Conservation (phyloP, 2,329 filamentous ascomycete genomes). For the Beauveria australis region DNA sequence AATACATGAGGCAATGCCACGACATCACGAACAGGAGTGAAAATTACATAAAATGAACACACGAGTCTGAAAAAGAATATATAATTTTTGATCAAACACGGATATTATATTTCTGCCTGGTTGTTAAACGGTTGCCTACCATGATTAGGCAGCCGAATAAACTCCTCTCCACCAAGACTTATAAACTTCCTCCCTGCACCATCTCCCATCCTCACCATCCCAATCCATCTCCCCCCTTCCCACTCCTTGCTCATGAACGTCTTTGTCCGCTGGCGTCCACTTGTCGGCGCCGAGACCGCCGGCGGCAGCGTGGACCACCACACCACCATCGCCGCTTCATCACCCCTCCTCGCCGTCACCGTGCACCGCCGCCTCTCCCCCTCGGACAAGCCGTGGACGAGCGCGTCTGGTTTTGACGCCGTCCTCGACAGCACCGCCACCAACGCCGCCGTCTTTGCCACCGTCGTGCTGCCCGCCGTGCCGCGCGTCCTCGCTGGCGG, state of each 20-base stretch:
- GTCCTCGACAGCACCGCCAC: constrained; percentile 20
- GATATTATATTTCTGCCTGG: not conserved
- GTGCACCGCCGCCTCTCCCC: not conserved
- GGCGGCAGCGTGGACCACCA: not conserved
- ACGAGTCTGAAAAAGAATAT: too few species aligned
- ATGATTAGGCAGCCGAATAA: constrained; percentile 4
- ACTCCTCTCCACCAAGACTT: not conserved
- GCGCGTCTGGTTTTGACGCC: constrained; percentile 16
- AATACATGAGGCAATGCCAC: too few species aligned
- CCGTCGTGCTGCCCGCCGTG: constrained; percentile 25
- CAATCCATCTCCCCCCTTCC: not conserved
- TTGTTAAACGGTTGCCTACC: not conserved
- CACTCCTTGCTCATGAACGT: constrained; percentile 1
- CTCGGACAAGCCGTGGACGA: constrained; percentile 16
- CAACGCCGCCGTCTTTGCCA: constrained; percentile 18
- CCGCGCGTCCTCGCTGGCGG: constrained; percentile 25
- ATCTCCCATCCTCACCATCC: not conserved
- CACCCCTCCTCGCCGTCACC: not conserved
- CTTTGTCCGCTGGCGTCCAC: constrained; percentile 10
- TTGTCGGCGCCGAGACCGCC: not conserved
- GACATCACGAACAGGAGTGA: too few species aligned
- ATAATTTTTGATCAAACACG: too few species aligned
- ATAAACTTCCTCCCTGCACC: not conserved
- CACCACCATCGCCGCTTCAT: not conserved
- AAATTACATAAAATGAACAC: too few species aligned